Conservation (phyloP, 495 filamentous ascomycete genomes). For the Trichoderma gamsii region DNA sequence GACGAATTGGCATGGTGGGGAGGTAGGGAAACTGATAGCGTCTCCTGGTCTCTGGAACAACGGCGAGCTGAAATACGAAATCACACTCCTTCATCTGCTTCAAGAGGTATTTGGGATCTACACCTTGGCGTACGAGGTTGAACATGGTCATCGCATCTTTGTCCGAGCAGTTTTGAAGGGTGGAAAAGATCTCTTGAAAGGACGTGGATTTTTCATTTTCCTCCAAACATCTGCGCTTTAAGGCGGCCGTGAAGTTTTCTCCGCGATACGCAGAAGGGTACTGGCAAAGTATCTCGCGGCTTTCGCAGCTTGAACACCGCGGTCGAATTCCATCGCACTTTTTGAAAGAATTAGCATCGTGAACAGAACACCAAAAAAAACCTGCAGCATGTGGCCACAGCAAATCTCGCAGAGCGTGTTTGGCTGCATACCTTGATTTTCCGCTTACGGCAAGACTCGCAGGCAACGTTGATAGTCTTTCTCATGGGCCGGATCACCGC, state of each 20-base stretch:
- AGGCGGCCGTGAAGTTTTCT: neutral
- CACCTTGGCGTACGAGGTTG: neutral
- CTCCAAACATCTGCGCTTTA: constrained; percentile 6
- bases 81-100: neutral
- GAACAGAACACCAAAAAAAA: neutral
- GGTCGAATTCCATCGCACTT: constrained; percentile 4
- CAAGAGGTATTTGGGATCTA: neutral
- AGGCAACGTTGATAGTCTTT: constrained; percentile 1
- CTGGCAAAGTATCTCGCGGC: neutral
- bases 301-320: neutral
- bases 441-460: constrained; percentile 13
- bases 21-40: constrained; percentile 11
- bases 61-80: neutral
- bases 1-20: neutral
- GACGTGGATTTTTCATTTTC: constrained; percentile 1
- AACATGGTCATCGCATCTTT: constrained; percentile 4
- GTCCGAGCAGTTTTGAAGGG: neutral
- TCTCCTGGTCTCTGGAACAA: neutral
- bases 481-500: neutral
- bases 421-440: neutral
- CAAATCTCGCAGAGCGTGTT: neutral
- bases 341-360: neutral
- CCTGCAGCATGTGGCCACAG: neutral
- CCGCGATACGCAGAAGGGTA: neutral
- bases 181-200: neutral